These are phyloP conservation scores for Coemansia sp. DNA, from an alignment of 371 early-diverging fungal species.

Conservation along the genomic window DNA sequence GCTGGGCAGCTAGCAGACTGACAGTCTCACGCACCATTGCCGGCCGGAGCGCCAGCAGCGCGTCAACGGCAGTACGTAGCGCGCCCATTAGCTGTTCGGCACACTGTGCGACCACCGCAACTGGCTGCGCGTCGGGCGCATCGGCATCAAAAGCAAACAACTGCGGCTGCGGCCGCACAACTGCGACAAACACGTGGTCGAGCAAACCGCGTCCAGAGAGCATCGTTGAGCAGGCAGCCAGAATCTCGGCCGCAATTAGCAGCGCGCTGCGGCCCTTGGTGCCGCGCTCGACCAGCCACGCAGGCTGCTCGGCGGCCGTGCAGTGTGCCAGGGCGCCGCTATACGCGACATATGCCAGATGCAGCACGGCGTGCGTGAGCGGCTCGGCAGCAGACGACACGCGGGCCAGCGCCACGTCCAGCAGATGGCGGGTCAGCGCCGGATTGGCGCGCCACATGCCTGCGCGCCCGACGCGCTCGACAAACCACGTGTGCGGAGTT, in stretches of 20 bases:
- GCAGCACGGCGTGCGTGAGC: slow-evolving; percentile 2
- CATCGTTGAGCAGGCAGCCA: slow-evolving; percentile 17
- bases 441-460: slow-evolving; percentile 26
- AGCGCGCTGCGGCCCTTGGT: slow-evolving; percentile 22
- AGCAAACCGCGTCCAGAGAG: slow-evolving; percentile 5
- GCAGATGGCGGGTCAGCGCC: slow-evolving; percentile 21
- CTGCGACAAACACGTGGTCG: slow-evolving; percentile 11
- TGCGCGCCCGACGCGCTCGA: background rate
- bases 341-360: slow-evolving; percentile 23
- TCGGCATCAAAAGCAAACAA: background rate
- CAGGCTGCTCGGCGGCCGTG: slow-evolving; percentile 12
- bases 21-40: slow-evolving; percentile 12
- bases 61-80: slow-evolving; percentile 10
- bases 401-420: slow-evolving; percentile 28
- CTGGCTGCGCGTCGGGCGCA: background rate
- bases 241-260: slow-evolving; percentile 18
- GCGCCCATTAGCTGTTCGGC: slow-evolving; percentile 1
- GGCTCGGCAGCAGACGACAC: slow-evolving; percentile 10
- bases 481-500: slow-evolving; percentile 7
- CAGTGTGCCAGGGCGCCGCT: slow-evolving; percentile 21
- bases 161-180: slow-evolving; percentile 10
- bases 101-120: background rate
- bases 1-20: background rate
- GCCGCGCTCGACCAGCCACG: slow-evolving; percentile 9
- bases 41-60: slow-evolving; percentile 19